Conservation (phyloP, 164 flowering plant species). For the Brasenia schreberi region DNA sequence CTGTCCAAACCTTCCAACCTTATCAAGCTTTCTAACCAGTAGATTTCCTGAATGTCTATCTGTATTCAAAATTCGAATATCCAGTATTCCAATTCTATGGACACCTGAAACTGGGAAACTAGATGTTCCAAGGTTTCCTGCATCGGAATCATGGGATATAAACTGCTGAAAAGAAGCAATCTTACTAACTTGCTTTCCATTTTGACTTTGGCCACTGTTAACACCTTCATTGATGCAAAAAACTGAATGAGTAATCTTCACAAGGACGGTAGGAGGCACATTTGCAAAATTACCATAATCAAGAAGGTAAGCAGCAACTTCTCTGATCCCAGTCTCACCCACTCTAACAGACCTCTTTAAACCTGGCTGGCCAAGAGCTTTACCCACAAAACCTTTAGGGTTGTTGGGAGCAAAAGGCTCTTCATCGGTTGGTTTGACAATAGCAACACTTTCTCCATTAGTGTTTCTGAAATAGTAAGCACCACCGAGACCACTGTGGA, state of each 20-base stretch:
- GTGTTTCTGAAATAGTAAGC: conserved; percentile 47
- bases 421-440: conserved; percentile 60
- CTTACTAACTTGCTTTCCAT: conserved; percentile 35
- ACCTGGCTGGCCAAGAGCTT: conserved; percentile 64
- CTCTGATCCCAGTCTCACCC: conserved; percentile 63
- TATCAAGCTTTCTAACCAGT: conserved; percentile 41
- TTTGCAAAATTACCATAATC: conserved; percentile 49
- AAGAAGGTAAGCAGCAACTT: conserved; percentile 63
- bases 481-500: conserved; percentile 53
- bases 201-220: conserved; percentile 9
- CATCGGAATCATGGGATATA: conserved; percentile 61
- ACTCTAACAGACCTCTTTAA: conserved; percentile 51
- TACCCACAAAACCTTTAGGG: conserved; percentile 62
- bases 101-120: conserved; percentile 54
- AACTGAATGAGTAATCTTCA: conserved; percentile 46
- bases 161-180: conserved; percentile 61
- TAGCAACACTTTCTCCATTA: conserved; percentile 42
- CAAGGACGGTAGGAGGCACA: conserved; percentile 55
- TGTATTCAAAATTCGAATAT: conserved; percentile 47
- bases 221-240: conserved; percentile 38
- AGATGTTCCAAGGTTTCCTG: conserved; percentile 60
- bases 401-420: conserved; percentile 72
- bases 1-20: conserved; percentile 35
- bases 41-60: conserved; percentile 67
- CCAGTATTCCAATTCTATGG: conserved; percentile 58